These are phyloP conservation scores for Cicer chorassanicum DNA, from an alignment of 306 rosid genomes.

Conservation along the genomic window DNA sequence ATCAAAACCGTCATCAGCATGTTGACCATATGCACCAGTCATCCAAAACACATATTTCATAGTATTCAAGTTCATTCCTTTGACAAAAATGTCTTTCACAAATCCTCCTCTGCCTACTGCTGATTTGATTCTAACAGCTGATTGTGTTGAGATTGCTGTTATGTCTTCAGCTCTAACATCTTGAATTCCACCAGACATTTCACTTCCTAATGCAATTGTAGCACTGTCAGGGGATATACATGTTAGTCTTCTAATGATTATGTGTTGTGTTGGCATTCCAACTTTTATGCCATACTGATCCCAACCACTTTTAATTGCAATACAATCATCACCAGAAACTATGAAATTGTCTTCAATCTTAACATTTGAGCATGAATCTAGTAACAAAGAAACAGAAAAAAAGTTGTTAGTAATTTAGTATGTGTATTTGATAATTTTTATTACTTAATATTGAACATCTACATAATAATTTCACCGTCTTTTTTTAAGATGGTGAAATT, in stretches of 20 bases:
- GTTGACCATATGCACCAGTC: constrained; percentile 61
- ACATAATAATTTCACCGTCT: no score
- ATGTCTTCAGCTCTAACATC: constrained; percentile 73
- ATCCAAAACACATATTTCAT: constrained; percentile 21
- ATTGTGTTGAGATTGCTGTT: constrained; percentile 61
- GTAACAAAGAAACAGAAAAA: neutral
- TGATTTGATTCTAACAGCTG: constrained; percentile 71
- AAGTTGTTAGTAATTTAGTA: neutral
- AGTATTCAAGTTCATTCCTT: constrained; percentile 44
- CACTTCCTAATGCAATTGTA: constrained; percentile 74
- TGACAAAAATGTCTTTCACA: constrained; percentile 63
- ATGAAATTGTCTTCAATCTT: constrained; percentile 69
- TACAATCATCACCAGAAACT: constrained; percentile 34
- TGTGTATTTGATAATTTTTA: neutral
- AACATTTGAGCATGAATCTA: constrained; percentile 67
- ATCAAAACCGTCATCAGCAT: constrained; percentile 55
- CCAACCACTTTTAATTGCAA: neutral
- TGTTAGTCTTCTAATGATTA: constrained; percentile 1
- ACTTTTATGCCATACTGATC: constrained; percentile 4
- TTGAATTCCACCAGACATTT: constrained; percentile 82
- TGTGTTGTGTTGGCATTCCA: neutral
- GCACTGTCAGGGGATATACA: constrained; percentile 53
- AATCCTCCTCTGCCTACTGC: constrained; percentile 68
- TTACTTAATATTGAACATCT: no score
- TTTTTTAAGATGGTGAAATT: no score